These are phyloP conservation scores for Cicer yamashitae DNA, from an alignment of 306 rosid genomes.

Conservation along the genomic window DNA sequence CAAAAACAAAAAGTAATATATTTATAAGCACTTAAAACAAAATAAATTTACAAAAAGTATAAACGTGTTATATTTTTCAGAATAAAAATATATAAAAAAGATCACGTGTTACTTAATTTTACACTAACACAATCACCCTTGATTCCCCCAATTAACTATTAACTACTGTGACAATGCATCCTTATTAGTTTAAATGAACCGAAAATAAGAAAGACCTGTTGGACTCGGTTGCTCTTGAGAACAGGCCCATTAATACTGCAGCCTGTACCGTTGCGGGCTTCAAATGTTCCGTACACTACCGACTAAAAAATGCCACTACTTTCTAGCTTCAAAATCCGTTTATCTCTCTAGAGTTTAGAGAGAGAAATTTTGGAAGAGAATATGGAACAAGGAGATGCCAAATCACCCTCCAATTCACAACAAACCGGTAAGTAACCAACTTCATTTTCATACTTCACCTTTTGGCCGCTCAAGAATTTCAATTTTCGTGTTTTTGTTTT, in stretches of 20 bases:
- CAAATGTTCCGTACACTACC: neutral
- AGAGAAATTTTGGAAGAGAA: neutral
- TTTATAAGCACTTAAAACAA: too few relatives aligned
- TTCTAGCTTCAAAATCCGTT: neutral
- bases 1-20: too few relatives aligned
- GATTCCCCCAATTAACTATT: too few relatives aligned
- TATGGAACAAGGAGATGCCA: constrained; percentile 51
- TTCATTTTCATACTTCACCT: constrained; percentile 19
- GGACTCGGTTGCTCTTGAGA: neutral
- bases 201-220: too few relatives aligned
- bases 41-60: too few relatives aligned
- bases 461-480: neutral
- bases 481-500: neutral
- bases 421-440: constrained; percentile 54
- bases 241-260: neutral
- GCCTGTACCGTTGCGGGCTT: neutral
- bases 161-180: too few relatives aligned
- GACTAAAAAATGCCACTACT: neutral
- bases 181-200: too few relatives aligned
- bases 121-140: too few relatives aligned
- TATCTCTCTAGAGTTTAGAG: neutral
- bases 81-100: too few relatives aligned
- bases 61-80: too few relatives aligned
- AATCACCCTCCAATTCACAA: constrained; percentile 70
- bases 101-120: too few relatives aligned